phyloP scores from a whole-genome alignment of 345 rosid species.

The Isatis tinctoria region DNA sequence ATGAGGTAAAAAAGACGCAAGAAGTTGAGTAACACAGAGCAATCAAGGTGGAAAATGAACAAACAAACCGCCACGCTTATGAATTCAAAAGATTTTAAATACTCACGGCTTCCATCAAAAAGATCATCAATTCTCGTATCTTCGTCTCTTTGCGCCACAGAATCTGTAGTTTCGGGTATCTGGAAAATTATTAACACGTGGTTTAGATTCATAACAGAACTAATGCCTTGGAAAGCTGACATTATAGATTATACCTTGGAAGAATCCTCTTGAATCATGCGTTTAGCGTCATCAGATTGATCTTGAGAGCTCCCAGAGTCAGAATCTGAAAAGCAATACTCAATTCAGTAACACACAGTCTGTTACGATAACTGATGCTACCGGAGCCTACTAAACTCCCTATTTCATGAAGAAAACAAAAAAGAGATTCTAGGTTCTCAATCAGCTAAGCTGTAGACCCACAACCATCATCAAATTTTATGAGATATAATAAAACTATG shows the following conservation, averaged over 20 bases:
- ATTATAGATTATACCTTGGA: conserved; percentile 45
- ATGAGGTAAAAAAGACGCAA: not conserved
- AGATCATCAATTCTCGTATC: conserved; percentile 36
- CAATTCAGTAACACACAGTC: not conserved
- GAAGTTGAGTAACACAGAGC: not conserved
- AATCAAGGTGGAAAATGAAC: not conserved
- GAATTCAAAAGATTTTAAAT: not conserved
- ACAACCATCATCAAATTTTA: not conserved
- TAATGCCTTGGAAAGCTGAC: not conserved
- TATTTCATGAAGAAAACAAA: not conserved
- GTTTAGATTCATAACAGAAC: conserved; percentile 5
- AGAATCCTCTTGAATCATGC: conserved; percentile 31
- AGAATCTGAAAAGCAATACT: conserved; percentile 43
- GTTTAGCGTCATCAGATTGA: conserved; percentile 49
- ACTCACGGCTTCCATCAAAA: conserved; percentile 62
- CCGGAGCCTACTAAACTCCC: not conserved
- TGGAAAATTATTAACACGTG: conserved; percentile 11
- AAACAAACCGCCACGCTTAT: not conserved
- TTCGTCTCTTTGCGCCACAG: conserved; percentile 44
- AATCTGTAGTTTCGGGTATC: conserved; percentile 42
- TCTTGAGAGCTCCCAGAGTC: conserved; percentile 58
- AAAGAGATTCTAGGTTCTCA: not conserved
- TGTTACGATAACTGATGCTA: not conserved
- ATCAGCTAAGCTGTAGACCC: not conserved
- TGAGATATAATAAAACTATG: conserved; percentile 5